These are phyloP conservation scores for Stephania yunnanensis DNA, from an alignment of 164 flowering plant species.

Conservation along the genomic window DNA sequence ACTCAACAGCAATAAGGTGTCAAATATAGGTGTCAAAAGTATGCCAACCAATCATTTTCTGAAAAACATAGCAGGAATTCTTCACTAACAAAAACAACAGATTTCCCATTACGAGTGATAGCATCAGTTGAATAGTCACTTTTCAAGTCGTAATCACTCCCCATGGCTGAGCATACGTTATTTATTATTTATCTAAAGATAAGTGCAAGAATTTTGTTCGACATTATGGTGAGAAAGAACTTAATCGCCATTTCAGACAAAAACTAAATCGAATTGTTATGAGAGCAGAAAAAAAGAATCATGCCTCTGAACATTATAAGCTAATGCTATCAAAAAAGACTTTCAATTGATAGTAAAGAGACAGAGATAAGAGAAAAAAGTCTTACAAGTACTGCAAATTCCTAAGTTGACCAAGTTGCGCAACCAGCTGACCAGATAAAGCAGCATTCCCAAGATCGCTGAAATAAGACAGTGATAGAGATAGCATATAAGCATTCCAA, in stretches of 20 bases:
- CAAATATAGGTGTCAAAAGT: too few species aligned
- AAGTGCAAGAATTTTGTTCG: not conserved
- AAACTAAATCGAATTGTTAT: too few species aligned
- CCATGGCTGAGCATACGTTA: too few species aligned
- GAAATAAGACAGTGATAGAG: conserved; percentile 13
- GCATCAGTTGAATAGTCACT: too few species aligned
- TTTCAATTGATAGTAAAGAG: too few species aligned
- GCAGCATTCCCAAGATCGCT: conserved; percentile 96
- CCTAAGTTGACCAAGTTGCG: conserved; percentile 79
- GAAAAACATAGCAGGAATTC: not conserved
- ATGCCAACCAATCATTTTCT: not conserved
- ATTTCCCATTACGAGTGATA: too few species aligned
- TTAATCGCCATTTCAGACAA: not conserved
- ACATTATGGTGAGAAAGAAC: not conserved
- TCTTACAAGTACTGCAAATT: conserved; percentile 90
- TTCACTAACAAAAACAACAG: not conserved
- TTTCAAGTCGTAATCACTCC: too few species aligned
- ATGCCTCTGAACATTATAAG: not conserved
- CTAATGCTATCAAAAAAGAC: too few species aligned
- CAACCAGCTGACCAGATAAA: conserved; percentile 74
- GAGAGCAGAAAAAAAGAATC: too few species aligned
- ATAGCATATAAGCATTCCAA: not conserved
- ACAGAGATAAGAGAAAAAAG: not conserved
- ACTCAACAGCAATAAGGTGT: too few species aligned
- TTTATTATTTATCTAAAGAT: too few species aligned